phyloP scores from a whole-genome alignment of 768 basidiomycete species.

The Mycena galopus region DNA sequence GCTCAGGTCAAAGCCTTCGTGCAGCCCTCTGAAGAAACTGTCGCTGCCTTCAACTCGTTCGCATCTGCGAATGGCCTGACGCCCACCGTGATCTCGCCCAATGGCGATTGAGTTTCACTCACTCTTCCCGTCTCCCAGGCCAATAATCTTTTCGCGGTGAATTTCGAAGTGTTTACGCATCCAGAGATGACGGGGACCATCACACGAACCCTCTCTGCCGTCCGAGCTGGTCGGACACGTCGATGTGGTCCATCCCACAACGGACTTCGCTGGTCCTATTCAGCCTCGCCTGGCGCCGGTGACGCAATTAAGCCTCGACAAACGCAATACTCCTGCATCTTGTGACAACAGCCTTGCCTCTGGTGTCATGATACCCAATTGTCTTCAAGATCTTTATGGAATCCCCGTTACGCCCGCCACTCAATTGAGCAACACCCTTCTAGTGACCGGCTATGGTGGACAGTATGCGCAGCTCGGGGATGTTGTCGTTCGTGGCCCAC shows the following conservation, averaged over 20 bases:
- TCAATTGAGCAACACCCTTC: background rate
- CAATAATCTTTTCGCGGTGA: conserved; percentile 2
- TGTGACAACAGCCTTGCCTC: background rate
- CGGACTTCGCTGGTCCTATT: conserved; percentile 2
- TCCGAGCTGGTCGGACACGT: conserved; percentile 14
- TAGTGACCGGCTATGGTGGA: conserved; percentile 13
- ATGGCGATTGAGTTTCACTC: conserved; percentile 11
- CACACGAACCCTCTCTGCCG: conserved; percentile 15
- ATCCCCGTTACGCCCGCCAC: conserved; percentile 13
- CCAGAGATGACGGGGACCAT: background rate
- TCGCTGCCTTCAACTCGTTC: conserved; percentile 15
- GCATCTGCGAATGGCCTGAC: conserved; percentile 10
- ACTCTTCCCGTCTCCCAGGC: conserved; percentile 20
- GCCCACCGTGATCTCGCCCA: conserved; percentile 5
- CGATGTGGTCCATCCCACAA: conserved; percentile 1
- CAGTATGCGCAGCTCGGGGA: conserved; percentile 14
- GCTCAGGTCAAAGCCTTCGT: conserved; percentile 19
- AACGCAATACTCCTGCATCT: background rate
- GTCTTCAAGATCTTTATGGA: conserved; percentile 2
- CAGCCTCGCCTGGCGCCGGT: background rate
- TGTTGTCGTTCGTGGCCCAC: background rate
- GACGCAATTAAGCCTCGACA: background rate
- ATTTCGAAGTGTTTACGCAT: conserved; percentile 17
- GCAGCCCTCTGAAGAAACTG: conserved; percentile 2
- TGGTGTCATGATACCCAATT: background rate